These are phyloP conservation scores for Cyamopsis tetragonoloba DNA, from an alignment of 306 rosid species.

Conservation along the genomic window DNA sequence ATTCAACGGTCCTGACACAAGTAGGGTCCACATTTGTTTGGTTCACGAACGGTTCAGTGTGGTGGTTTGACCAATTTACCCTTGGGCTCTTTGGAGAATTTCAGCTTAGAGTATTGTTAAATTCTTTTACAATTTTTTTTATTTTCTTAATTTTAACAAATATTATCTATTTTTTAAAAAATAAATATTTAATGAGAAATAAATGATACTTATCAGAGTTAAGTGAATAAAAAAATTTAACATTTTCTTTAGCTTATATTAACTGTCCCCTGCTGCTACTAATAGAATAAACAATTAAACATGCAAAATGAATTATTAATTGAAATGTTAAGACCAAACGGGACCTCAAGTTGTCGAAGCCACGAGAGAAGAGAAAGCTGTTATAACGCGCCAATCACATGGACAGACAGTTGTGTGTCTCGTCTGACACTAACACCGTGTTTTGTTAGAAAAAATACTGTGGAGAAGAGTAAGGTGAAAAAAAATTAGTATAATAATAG, in stretches of 20 bases:
- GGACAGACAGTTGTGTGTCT: constrained; percentile 3
- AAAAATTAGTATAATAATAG: too few relatives aligned
- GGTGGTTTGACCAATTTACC: not conserved
- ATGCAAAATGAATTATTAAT: not conserved
- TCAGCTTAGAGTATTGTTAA: too few relatives aligned
- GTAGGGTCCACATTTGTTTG: constrained; percentile 21
- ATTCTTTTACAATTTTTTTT: too few relatives aligned
- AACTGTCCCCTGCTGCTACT: not conserved
- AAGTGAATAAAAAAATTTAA: too few relatives aligned
- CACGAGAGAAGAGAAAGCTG: not conserved
- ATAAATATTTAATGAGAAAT: too few relatives aligned
- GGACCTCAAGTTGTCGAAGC: not conserved
- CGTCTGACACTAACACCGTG: constrained; percentile 33
- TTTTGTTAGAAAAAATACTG: too few relatives aligned
- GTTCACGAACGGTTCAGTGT: not conserved
- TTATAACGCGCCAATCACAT: constrained; percentile 21
- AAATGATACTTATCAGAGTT: too few relatives aligned
- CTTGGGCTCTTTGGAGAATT: not conserved
- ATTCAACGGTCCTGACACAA: constrained; percentile 44
- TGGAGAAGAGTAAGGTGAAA: too few relatives aligned
- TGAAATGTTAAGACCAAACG: constrained; percentile 9
- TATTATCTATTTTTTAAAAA: too few relatives aligned
- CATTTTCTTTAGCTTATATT: too few relatives aligned
- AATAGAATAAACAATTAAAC: not conserved
- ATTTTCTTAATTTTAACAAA: too few relatives aligned